A percentile compares a stretch with the other conserved stretches of the same genome.
Evolutionary conservation across 352 stramenopile genomes (phyloP).

Genomic region (Thalassiosira mediterranea): DNA sequence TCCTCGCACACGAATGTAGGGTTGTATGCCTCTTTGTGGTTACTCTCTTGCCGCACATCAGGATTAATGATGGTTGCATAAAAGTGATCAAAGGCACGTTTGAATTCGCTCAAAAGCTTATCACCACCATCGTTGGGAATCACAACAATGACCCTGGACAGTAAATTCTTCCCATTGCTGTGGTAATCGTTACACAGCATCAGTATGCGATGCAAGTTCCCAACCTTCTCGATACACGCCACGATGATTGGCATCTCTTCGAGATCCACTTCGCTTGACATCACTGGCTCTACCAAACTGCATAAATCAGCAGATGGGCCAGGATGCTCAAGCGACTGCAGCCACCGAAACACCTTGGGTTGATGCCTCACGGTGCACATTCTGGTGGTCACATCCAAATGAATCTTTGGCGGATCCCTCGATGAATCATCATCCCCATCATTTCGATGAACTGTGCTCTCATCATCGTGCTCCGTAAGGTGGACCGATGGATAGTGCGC

Average conservation of each 20-base stretch:
- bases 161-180: no score
- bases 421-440: not conserved
- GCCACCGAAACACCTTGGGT: slow-evolving; percentile 39
- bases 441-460: not conserved
- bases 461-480: slow-evolving; percentile 15
- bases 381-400: slow-evolving; percentile 28
- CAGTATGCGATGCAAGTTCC: slow-evolving; percentile 50
- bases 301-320: no score
- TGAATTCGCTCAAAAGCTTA: slow-evolving; percentile 21
- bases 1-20: slow-evolving; percentile 34
- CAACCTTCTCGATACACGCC: slow-evolving; percentile 51
- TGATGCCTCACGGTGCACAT: slow-evolving; percentile 54
- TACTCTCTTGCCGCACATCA: not conserved
- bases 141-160: slow-evolving; percentile 21
- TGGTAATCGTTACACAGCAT: slow-evolving; percentile 48
- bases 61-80: slow-evolving; percentile 6
- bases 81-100: slow-evolving; percentile 44
- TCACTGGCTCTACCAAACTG: no score
- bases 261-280: not conserved
- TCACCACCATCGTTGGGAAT: not conserved
- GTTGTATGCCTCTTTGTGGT: not conserved
- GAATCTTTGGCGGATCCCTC: slow-evolving; percentile 7
- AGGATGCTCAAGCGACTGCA: no score
- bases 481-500: slow-evolving; percentile 38
- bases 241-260: slow-evolving; percentile 25